Conservation (phyloP, 345 rosid species). For the Schrenkiella parvula region DNA sequence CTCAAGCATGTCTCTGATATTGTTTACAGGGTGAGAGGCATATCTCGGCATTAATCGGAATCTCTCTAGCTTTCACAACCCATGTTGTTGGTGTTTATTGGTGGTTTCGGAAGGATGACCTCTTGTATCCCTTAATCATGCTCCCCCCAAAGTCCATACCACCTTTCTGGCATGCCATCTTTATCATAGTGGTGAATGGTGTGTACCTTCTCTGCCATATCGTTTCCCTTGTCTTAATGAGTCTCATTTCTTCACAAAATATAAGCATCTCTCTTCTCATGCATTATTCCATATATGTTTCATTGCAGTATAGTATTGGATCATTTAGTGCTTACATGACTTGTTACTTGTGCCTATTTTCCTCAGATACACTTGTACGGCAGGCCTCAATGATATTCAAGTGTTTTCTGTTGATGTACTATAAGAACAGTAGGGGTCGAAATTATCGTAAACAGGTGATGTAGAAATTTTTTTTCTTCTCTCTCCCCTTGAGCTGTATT, state of each 20-base stretch:
- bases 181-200: conserved; percentile 94
- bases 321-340: conserved; percentile 2
- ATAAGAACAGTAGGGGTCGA: conserved; percentile 92
- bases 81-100: conserved; percentile 88
- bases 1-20: conserved; percentile 28
- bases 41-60: conserved; percentile 68
- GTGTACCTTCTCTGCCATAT: conserved; percentile 23
- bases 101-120: conserved; percentile 94
- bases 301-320: conserved; percentile 3
- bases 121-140: conserved; percentile 86
- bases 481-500: background rate
- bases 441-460: conserved; percentile 91
- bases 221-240: conserved; percentile 9
- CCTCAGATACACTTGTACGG: conserved; percentile 85
- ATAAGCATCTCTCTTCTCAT: background rate
- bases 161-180: conserved; percentile 98
- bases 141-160: conserved; percentile 96
- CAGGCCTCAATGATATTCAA: conserved; percentile 90
- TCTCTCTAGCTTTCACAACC: conserved; percentile 60
- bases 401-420: conserved; percentile 82
- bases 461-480: background rate
- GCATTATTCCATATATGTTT: background rate
- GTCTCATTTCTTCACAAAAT: background rate
- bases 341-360: conserved; percentile 14
- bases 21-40: conserved; percentile 92